These are phyloP conservation scores for Pichia terricola DNA, from an alignment of 1,139 yeast species.

Conservation along the genomic window DNA sequence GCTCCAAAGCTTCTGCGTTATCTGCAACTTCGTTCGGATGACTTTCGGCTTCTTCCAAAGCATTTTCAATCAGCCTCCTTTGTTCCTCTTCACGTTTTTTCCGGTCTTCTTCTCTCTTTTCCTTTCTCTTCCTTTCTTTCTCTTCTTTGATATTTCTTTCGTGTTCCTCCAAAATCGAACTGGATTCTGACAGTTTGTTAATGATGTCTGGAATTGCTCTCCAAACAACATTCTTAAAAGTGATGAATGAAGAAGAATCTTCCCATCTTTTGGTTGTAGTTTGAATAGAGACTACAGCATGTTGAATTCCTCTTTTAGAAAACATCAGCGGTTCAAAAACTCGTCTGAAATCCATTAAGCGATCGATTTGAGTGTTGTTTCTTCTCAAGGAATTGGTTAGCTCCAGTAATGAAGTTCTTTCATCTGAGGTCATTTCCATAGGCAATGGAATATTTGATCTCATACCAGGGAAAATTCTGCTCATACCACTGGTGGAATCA, in stretches of 20 bases:
- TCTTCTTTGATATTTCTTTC: conserved; percentile 28
- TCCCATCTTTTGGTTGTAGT: conserved; percentile 66
- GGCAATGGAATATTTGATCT: conserved; percentile 9
- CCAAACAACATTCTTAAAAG: conserved; percentile 25
- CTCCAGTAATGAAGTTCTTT: background rate
- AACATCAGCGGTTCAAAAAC: conserved; percentile 12
- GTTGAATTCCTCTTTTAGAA: conserved; percentile 11
- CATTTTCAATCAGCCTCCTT: conserved; percentile 14
- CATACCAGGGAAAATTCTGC: conserved; percentile 2
- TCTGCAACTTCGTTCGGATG: conserved; percentile 21
- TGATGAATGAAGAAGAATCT: conserved; percentile 44
- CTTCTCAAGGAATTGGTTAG: conserved; percentile 9
- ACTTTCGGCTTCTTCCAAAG: conserved; percentile 12
- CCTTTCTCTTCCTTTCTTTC: conserved; percentile 17
- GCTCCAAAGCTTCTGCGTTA: background rate
- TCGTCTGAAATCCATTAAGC: conserved; percentile 12
- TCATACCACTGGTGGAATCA: background rate
- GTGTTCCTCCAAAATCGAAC: conserved; percentile 31
- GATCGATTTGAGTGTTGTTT: conserved; percentile 10
- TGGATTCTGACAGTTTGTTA: conserved; percentile 42
- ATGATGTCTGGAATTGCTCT: conserved; percentile 45
- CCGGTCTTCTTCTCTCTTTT: conserved; percentile 21
- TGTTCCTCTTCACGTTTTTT: conserved; percentile 18
- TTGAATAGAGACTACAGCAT: conserved; percentile 29
- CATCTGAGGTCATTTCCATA: conserved; percentile 2